Conservation (phyloP, 2,329 filamentous ascomycete species). For the Plectosphaerella plurivora region DNA sequence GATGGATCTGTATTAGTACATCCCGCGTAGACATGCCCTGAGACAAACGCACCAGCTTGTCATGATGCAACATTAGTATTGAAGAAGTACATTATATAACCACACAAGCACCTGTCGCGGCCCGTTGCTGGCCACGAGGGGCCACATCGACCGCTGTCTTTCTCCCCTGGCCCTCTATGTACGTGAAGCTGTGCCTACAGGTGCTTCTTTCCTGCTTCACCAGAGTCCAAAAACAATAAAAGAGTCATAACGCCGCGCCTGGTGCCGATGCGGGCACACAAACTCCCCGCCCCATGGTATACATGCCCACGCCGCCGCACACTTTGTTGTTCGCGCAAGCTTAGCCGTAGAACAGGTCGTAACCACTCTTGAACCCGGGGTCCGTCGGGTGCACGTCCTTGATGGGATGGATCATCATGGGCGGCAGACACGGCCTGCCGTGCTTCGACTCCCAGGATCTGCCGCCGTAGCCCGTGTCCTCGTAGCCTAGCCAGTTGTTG, state of each 20-base stretch:
- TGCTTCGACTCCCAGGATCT: constrained; percentile 49
- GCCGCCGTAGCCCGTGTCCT: constrained; percentile 51
- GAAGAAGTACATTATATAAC: background rate
- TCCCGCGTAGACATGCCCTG: too few relatives aligned
- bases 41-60: too few relatives aligned
- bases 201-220: too few relatives aligned
- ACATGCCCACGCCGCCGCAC: background rate
- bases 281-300: too few relatives aligned
- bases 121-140: background rate
- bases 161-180: background rate
- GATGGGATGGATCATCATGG: constrained; percentile 55
- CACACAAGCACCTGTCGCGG: background rate
- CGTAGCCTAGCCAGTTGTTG: constrained; percentile 60
- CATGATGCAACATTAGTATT: background rate
- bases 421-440: constrained; percentile 54
- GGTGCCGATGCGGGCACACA: too few relatives aligned
- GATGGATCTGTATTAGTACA: constrained; percentile 30
- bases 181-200: background rate
- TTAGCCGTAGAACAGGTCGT: constrained; percentile 33
- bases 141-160: background rate
- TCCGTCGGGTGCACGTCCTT: constrained; percentile 52
- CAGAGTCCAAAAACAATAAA: background rate
- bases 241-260: too few relatives aligned
- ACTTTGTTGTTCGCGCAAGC: background rate
- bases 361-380: constrained; percentile 33